These are phyloP conservation scores for Cronartium quercuum DNA, from an alignment of 1,284 basidiomycete species.

Conservation along the genomic window DNA sequence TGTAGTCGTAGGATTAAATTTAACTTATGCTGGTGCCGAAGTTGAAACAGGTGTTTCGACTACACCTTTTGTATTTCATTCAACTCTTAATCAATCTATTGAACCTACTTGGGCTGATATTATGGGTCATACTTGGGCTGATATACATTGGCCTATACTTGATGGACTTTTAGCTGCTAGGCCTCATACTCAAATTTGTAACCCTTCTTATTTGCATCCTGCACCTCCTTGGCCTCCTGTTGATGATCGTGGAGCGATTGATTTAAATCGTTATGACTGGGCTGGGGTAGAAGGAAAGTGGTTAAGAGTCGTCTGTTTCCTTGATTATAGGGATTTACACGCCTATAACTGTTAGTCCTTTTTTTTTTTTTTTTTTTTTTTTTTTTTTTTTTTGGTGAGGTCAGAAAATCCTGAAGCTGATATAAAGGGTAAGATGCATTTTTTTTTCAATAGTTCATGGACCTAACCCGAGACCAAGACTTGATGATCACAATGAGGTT, in stretches of 20 bases:
- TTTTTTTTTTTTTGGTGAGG: too few relatives aligned
- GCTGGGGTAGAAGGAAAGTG: conserved; percentile 22
- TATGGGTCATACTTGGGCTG: background rate
- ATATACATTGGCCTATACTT: conserved; percentile 36
- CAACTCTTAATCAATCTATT: background rate
- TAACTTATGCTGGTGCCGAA: background rate
- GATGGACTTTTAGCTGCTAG: background rate
- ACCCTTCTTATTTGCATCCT: conserved; percentile 10
- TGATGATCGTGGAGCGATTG: background rate
- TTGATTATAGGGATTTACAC: conserved; percentile 21
- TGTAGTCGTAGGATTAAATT: conserved; percentile 19
- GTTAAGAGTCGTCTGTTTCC: conserved; percentile 19
- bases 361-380: background rate
- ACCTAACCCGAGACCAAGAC: background rate
- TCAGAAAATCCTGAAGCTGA: too few relatives aligned
- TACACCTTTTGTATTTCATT: background rate
- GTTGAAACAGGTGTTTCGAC: background rate
- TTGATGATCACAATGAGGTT: conserved; percentile 7
- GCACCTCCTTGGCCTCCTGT: conserved; percentile 1
- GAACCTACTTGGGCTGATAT: background rate
- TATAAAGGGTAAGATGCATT: too few relatives aligned
- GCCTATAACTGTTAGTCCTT: conserved; percentile 12
- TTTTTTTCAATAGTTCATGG: background rate
- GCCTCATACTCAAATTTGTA: conserved; percentile 14
- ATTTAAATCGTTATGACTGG: conserved; percentile 32